Conservation (phyloP, 2,329 filamentous ascomycete genomes). For the Neocatenulostroma microsporum region DNA sequence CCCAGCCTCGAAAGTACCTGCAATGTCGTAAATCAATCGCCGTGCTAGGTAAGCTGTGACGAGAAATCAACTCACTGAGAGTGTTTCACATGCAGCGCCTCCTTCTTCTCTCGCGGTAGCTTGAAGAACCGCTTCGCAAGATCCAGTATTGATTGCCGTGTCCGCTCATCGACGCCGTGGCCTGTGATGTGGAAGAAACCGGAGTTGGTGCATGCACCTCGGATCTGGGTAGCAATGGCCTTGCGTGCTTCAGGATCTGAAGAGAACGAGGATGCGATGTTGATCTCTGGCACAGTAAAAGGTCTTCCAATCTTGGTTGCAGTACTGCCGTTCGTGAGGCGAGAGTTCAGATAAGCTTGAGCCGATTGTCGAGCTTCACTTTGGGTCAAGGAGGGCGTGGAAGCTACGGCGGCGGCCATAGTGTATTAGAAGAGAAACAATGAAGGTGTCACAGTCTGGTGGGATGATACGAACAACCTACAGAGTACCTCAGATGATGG, state of each 20-base stretch:
- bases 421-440: no score
- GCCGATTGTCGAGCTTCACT: constrained; percentile 29
- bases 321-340: constrained; percentile 20
- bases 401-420: constrained; percentile 6
- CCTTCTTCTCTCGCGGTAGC: constrained; percentile 29
- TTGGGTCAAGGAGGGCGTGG: constrained; percentile 14
- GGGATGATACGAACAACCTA: no score
- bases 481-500: no score
- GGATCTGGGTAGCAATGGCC: constrained; percentile 33
- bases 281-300: constrained; percentile 33
- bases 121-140: constrained; percentile 34
- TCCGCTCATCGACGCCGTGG: constrained; percentile 27
- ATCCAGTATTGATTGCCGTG: constrained; percentile 27
- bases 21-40: no score
- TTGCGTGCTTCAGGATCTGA: constrained; percentile 25
- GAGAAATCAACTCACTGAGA: no score
- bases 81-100: constrained; percentile 33
- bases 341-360: constrained; percentile 29
- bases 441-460: no score
- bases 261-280: constrained; percentile 32
- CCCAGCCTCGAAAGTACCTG: constrained; percentile 35
- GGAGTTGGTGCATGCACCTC: constrained; percentile 31
- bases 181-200: constrained; percentile 37
- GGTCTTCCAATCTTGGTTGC: constrained; percentile 9
- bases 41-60: no score